Percentiles rank a stretch among this genome's conserved stretches.
phyloP scores from a whole-genome alignment of 345 rosid species.

The Moricandia arvensis region DNA sequence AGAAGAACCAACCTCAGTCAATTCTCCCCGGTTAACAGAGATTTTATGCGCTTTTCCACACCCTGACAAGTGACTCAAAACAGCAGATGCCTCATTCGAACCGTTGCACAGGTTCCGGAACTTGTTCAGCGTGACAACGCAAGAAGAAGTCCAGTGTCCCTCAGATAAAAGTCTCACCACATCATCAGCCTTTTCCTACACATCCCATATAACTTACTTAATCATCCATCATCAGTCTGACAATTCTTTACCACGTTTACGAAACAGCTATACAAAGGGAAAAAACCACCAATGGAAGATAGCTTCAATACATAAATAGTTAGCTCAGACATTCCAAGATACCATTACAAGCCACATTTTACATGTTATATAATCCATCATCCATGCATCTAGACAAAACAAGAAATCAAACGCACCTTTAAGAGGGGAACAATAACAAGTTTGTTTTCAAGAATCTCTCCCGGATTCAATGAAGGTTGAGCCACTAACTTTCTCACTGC shows the following conservation, averaged over 20 bases:
- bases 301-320: not conserved
- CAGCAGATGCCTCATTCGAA: constrained; percentile 54
- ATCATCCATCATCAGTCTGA: constrained; percentile 1
- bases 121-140: constrained; percentile 64
- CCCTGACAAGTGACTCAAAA: constrained; percentile 66
- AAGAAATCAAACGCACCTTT: constrained; percentile 48
- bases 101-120: constrained; percentile 64
- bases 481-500: constrained; percentile 53
- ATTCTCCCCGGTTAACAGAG: constrained; percentile 51
- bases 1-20: constrained; percentile 54
- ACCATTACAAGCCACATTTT: not conserved
- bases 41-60: constrained; percentile 62
- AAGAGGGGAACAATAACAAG: constrained; percentile 49
- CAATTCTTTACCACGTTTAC: not conserved
- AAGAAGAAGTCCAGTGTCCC: constrained; percentile 39
- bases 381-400: not conserved
- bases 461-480: constrained; percentile 43
- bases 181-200: constrained; percentile 35
- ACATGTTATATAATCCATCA: not conserved
- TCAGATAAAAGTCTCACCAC: constrained; percentile 32
- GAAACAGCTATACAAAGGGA: not conserved
- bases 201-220: not conserved
- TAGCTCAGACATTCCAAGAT: not conserved
- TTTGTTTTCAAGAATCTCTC: constrained; percentile 46
- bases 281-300: not conserved